These are phyloP conservation scores for Vitis hybrid DNA, from an alignment of 177 flowering plant species.

Conservation along the genomic window DNA sequence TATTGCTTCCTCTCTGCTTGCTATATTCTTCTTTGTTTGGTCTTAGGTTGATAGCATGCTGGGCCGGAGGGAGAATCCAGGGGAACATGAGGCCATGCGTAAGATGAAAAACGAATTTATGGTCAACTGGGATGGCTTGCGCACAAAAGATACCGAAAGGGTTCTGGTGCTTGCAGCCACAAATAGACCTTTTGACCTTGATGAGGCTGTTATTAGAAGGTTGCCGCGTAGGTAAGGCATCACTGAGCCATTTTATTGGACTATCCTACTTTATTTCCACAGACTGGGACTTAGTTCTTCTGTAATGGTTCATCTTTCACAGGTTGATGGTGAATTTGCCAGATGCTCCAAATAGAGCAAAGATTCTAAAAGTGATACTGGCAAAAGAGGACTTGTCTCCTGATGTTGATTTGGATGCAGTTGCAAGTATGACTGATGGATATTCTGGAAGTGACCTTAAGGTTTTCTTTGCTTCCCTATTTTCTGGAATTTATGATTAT, in stretches of 20 bases:
- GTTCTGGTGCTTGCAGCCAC: conserved; percentile 92
- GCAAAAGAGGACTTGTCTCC: conserved; percentile 79
- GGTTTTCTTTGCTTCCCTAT: conserved; percentile 34
- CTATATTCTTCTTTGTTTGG: background rate
- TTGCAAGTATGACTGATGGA: conserved; percentile 86
- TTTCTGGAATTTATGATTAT: background rate
- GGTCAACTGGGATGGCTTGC: conserved; percentile 97
- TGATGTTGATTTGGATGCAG: conserved; percentile 63
- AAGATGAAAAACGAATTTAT: conserved; percentile 96
- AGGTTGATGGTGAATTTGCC: conserved; percentile 91
- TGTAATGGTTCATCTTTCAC: conserved; percentile 14
- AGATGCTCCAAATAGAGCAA: conserved; percentile 78
- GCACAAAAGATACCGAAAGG: conserved; percentile 83
- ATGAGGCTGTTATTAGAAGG: conserved; percentile 91
- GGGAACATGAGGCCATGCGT: conserved; percentile 95
- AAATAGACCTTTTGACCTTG: conserved; percentile 90
- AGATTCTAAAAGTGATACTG: conserved; percentile 74
- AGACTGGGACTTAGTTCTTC: background rate
- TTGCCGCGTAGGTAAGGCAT: conserved; percentile 73
- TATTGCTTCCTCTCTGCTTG: no score
- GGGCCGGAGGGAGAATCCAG: conserved; percentile 86
- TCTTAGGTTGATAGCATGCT: conserved; percentile 87
- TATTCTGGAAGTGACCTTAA: conserved; percentile 94
- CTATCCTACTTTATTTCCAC: background rate
- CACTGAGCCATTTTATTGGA: background rate